Evolutionary conservation across 192 early-diverging fungal genomes (phyloP).

Genomic region (Coemansia sp.): DNA sequence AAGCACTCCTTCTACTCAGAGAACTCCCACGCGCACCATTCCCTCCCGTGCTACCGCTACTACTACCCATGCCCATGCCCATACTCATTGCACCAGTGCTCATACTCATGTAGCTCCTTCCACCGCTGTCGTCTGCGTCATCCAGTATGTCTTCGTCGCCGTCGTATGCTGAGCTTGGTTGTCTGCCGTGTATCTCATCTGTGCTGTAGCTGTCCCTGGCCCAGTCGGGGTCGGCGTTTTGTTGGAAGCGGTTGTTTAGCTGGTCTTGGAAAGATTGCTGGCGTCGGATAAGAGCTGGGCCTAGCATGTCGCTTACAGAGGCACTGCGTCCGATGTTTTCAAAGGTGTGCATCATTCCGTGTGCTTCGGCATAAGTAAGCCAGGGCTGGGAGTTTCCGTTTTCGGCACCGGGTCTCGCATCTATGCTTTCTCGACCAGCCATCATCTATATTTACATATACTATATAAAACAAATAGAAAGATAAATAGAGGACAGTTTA

Average conservation of each 20-base stretch:
- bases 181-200: conserved; percentile 2
- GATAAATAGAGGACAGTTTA: neutral
- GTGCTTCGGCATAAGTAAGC: conserved; percentile 43
- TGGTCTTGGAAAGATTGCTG: conserved; percentile 15
- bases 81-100: conserved; percentile 1
- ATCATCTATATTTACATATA: conserved; percentile 12
- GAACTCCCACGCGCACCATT: conserved; percentile 19
- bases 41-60: conserved; percentile 7
- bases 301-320: conserved; percentile 29
- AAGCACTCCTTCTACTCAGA: conserved; percentile 43
- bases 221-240: conserved; percentile 15
- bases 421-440: conserved; percentile 30
- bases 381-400: conserved; percentile 34
- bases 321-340: conserved; percentile 44
- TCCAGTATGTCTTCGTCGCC: conserved; percentile 1
- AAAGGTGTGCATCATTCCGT: conserved; percentile 52
- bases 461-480: neutral
- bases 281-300: conserved; percentile 9
- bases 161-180: conserved; percentile 4
- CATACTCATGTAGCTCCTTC: conserved; percentile 22
- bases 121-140: conserved; percentile 13
- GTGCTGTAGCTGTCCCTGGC: neutral
- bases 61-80: conserved; percentile 19
- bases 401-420: conserved; percentile 14
- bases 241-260: conserved; percentile 5